Evolutionary conservation across 2,329 filamentous ascomycete genomes (phyloP), one percentile per base, ranked within the genome.

Genomic region (Nothophaeocryptopus gaeumannii): DNA sequence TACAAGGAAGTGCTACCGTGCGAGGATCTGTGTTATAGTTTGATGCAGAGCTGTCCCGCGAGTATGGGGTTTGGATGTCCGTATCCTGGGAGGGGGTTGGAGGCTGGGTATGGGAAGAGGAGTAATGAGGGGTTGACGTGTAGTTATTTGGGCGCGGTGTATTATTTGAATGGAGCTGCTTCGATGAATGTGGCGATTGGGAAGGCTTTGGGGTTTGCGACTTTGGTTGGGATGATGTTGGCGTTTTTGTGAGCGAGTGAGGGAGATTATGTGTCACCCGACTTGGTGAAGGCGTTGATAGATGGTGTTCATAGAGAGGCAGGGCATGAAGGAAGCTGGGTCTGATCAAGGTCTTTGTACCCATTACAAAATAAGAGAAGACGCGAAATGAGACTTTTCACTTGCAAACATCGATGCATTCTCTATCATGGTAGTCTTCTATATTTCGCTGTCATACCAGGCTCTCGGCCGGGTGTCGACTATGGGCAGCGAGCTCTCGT

Each of bases 1-100:
- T 97, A 99, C 72, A 95, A 91, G 66, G 93, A 99, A 72, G 75
- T 97, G 14, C 74, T 96, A 8, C 93, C 93, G 0, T 97, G 92
- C 63, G 81, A 88, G 53, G 86, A 95, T 57, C 72, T 96, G 43
- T 99, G 93, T 72, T 93, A 90, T 66, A 82, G 85, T 46, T 77
- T 99, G 1, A 88, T 95, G 9, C 84, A 86, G 70, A 89, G 81
- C 64, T 99, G 93, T 70, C 92, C 93, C 0, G 79, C 89, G 0
- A 71, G 77, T 1, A 73, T 99, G 60, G 76, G 78, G 0, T 96
- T 99, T 62, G 72, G 67, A 1, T 99, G 93, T 70, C 92, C 93
- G 1, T 58, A 64, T 31, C 60, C 63, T 2, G 74, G 74, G 0
- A 64, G 65, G 33, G 76, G 74, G 39, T 56, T 80, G 43, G 73